These are phyloP conservation scores for Solanum lignicaule DNA, from an alignment of 257 asterid genomes.

Conservation along the genomic window DNA sequence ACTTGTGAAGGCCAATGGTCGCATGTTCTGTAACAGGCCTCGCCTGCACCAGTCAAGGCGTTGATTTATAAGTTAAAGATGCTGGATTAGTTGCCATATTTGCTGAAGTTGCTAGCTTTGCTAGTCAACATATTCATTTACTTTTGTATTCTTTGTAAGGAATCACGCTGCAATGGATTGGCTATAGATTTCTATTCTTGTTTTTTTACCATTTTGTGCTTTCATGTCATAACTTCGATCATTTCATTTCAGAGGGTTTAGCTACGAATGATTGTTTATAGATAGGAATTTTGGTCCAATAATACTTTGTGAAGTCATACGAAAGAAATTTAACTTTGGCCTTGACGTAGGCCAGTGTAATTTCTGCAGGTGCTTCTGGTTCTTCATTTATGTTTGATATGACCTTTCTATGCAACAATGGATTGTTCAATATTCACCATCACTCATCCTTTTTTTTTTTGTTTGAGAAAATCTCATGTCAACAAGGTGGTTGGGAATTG, in stretches of 20 bases:
- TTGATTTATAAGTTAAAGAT: constrained; percentile 18
- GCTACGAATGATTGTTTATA: neutral
- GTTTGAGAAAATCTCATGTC: neutral
- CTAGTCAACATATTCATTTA: neutral
- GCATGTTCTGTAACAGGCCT: constrained; percentile 79
- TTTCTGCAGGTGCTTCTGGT: neutral
- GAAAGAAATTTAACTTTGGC: neutral
- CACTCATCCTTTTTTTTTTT: neutral
- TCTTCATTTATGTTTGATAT: neutral
- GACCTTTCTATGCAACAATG: neutral
- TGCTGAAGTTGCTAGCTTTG: neutral
- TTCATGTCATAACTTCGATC: neutral
- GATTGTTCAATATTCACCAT: neutral
- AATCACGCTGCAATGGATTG: neutral
- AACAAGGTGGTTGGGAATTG: neutral
- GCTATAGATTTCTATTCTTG: neutral
- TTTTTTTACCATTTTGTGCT: neutral
- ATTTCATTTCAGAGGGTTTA: neutral
- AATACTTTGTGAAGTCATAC: neutral
- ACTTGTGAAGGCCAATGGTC: constrained; percentile 68
- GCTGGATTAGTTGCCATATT: neutral
- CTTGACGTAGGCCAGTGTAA: neutral
- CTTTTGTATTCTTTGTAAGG: neutral
- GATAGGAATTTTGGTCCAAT: neutral
- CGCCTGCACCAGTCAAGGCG: constrained; percentile 66